Conservation (phyloP, 495 filamentous ascomycete genomes). For the Neurospora terricola region DNA sequence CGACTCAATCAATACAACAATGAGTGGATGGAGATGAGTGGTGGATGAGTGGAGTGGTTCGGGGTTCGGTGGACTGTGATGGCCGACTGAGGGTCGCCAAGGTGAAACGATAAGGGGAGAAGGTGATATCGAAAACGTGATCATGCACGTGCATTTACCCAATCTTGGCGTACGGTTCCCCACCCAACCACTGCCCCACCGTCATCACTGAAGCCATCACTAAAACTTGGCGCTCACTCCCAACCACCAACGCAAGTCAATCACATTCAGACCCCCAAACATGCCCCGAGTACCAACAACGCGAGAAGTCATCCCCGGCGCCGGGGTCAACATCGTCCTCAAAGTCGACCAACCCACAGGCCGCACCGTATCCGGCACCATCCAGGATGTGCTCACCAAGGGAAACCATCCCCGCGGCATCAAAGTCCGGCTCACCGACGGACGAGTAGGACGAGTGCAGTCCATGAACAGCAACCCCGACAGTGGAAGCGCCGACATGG, state of each 20-base stretch:
- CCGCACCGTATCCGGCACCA: slow-evolving; percentile 49
- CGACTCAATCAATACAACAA: neutral
- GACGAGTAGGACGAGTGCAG: slow-evolving; percentile 60
- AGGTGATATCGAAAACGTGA: neutral
- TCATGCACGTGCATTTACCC: neutral
- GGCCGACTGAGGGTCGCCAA: neutral
- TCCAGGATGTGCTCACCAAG: slow-evolving; percentile 53
- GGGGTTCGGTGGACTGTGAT: neutral
- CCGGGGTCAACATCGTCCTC: slow-evolving; percentile 55
- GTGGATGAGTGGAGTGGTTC: neutral
- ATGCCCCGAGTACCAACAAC: slow-evolving; percentile 37
- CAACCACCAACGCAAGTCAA: neutral
- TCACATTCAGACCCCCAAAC: neutral
- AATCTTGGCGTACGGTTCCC: neutral
- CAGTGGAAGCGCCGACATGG: slow-evolving; percentile 2
- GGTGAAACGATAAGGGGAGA: neutral
- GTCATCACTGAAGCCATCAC: neutral
- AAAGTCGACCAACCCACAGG: slow-evolving; percentile 65
- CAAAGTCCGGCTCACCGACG: slow-evolving; percentile 61
- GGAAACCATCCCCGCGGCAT: slow-evolving; percentile 67
- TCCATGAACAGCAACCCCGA: slow-evolving; percentile 28
- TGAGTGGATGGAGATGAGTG: neutral
- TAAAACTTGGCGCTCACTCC: neutral
- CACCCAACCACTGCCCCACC: neutral
- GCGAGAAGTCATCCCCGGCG: slow-evolving; percentile 43